These are phyloP conservation scores for Raffaelea albimanens DNA, from an alignment of 2,329 filamentous ascomycete genomes.

Conservation along the genomic window DNA sequence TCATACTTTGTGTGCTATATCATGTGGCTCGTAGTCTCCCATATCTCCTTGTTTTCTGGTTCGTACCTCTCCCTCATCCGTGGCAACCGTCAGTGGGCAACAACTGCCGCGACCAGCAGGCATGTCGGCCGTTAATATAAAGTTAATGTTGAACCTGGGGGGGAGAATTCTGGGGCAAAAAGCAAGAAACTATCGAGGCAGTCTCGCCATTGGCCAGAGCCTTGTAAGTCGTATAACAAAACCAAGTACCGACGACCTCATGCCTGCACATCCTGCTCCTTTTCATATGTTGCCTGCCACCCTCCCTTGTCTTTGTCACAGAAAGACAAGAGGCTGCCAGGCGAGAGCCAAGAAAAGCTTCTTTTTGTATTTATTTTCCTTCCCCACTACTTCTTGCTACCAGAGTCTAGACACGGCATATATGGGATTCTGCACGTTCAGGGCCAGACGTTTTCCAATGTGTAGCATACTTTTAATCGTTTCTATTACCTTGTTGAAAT, in stretches of 20 bases:
- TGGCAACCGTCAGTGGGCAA: neutral
- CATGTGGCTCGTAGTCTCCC: no score
- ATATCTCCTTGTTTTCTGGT: no score
- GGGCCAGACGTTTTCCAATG: no score
- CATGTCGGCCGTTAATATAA: slow-evolving; percentile 6
- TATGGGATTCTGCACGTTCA: no score
- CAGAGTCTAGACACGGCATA: no score
- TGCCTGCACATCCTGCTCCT: neutral
- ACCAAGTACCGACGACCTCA: neutral
- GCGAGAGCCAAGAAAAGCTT: neutral
- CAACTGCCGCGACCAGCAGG: slow-evolving; percentile 4
- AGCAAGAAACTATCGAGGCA: neutral
- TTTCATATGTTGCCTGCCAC: neutral
- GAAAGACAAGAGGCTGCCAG: no score
- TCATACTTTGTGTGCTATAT: no score
- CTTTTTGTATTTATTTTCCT: no score
- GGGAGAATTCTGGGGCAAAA: slow-evolving; percentile 2
- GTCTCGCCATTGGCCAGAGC: neutral
- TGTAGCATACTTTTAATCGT: no score
- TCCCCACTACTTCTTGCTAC: no score
- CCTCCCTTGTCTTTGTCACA: no score
- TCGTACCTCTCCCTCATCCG: neutral
- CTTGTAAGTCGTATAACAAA: neutral
- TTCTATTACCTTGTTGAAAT: no score
- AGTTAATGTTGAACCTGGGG: neutral